Evolutionary conservation across 805 yeast species (phyloP).

Genomic region (Teunomyces aglyptinius): DNA sequence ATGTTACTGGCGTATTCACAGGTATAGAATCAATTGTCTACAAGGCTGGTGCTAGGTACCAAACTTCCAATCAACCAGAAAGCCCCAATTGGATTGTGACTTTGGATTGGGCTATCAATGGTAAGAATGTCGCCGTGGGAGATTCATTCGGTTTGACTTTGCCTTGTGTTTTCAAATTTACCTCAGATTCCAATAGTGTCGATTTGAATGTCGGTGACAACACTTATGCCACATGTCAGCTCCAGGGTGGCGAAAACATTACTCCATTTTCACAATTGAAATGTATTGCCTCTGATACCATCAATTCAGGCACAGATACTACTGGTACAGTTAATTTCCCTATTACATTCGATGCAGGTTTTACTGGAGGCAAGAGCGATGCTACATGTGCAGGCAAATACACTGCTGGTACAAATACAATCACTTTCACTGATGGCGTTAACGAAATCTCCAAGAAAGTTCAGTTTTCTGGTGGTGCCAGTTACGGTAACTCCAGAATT

Average conservation of each 20-base stretch:
- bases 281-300: conserved; percentile 9
- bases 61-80: conserved; percentile 2
- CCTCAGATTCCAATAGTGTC: conserved; percentile 6
- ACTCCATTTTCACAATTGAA: conserved; percentile 8
- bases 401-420: conserved; percentile 18
- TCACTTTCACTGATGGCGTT: conserved; percentile 15
- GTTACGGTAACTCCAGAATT: not conserved
- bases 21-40: conserved; percentile 9
- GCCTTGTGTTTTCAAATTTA: conserved; percentile 17
- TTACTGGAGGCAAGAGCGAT: conserved; percentile 10
- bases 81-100: conserved; percentile 13
- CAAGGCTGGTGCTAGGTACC: not conserved
- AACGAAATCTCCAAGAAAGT: conserved; percentile 7
- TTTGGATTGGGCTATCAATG: conserved; percentile 11
- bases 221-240: conserved; percentile 22
- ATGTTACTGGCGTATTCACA: conserved; percentile 14
- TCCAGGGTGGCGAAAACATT: conserved; percentile 10
- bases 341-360: conserved; percentile 18
- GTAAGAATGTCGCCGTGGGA: conserved; percentile 10
- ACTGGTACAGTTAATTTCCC: conserved; percentile 16
- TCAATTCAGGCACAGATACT: conserved; percentile 2
- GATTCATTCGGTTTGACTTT: conserved; percentile 17
- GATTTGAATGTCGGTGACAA: conserved; percentile 9
- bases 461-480: conserved; percentile 4
- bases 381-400: conserved; percentile 16